phyloP scores from a whole-genome alignment of 2,329 filamentous ascomycete species.

The Ramichloridium luteum region DNA sequence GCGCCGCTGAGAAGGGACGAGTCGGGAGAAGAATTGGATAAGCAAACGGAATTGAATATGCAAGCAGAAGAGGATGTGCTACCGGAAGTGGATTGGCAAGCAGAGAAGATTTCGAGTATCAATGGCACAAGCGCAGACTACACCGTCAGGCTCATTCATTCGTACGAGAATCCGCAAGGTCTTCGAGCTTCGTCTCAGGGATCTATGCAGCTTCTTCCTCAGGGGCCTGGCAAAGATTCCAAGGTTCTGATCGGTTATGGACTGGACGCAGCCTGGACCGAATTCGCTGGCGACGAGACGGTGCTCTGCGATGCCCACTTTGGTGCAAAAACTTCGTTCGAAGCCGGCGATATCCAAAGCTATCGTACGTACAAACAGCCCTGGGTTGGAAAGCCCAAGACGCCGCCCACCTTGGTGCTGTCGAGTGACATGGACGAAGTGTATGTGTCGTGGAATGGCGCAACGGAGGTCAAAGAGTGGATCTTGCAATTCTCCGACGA shows the following conservation, averaged over 20 bases:
- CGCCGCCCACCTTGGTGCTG: slow-evolving; percentile 24
- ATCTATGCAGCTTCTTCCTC: slow-evolving; percentile 40
- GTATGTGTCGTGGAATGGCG: slow-evolving; percentile 43
- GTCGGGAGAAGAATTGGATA: not conserved
- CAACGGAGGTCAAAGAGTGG: slow-evolving; percentile 36
- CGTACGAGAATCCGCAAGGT: slow-evolving; percentile 17
- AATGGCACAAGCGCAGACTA: slow-evolving; percentile 20
- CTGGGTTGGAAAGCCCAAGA: slow-evolving; percentile 32
- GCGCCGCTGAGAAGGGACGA: not conserved
- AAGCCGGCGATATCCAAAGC: slow-evolving; percentile 31
- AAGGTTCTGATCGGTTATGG: slow-evolving; percentile 47
- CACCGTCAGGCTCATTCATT: slow-evolving; percentile 20
- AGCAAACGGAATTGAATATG: not conserved
- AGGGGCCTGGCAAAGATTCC: slow-evolving; percentile 27
- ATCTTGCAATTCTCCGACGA: slow-evolving; percentile 38
- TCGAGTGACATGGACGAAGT: slow-evolving; percentile 18
- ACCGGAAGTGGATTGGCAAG: slow-evolving; percentile 10
- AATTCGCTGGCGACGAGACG: slow-evolving; percentile 32
- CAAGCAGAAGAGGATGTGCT: no score
- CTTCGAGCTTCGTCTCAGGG: slow-evolving; percentile 36
- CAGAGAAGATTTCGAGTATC: slow-evolving; percentile 21
- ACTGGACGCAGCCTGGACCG: slow-evolving; percentile 26
- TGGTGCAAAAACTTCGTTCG: slow-evolving; percentile 18
- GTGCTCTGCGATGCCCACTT: slow-evolving; percentile 42
- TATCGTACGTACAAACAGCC: slow-evolving; percentile 43